phyloP scores from a whole-genome alignment of 75 land plant genomes.

The Pseudotsuga menziesii region DNA sequence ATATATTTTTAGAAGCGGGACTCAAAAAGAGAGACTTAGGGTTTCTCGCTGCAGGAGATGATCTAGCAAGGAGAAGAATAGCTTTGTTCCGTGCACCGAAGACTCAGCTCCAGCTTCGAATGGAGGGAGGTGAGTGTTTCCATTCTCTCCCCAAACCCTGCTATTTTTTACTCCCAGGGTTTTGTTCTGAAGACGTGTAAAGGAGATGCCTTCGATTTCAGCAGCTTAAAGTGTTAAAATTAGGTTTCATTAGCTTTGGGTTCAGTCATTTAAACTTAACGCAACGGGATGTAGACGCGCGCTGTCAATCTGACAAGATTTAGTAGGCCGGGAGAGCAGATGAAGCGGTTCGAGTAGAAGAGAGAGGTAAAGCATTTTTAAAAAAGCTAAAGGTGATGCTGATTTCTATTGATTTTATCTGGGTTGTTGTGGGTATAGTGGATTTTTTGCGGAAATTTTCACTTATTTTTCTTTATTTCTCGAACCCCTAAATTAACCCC shows the following conservation, averaged over 20 bases:
- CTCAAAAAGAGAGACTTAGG: neutral
- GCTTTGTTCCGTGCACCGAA: neutral
- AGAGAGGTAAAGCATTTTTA: neutral
- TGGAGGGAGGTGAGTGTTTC: conserved; percentile 8
- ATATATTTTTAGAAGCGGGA: neutral
- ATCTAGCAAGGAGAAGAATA: neutral
- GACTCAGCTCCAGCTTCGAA: neutral
- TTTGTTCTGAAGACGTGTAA: neutral
- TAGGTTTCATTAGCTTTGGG: neutral
- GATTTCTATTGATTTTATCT: neutral
- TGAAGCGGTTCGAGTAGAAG: neutral
- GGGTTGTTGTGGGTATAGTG: neutral
- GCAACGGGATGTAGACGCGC: neutral
- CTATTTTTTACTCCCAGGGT: neutral
- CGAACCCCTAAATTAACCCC: neutral
- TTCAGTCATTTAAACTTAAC: neutral
- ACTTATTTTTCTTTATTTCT: neutral
- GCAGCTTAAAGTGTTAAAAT: neutral
- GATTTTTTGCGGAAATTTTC: neutral
- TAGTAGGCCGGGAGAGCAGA: neutral
- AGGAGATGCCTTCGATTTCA: neutral
- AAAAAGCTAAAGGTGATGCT: neutral
- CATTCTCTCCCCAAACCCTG: neutral
- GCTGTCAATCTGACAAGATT: neutral
- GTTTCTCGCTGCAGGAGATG: conserved; percentile 3